phyloP scores from a whole-genome alignment of 352 stramenopile species.

The Phytophthora rubi region DNA sequence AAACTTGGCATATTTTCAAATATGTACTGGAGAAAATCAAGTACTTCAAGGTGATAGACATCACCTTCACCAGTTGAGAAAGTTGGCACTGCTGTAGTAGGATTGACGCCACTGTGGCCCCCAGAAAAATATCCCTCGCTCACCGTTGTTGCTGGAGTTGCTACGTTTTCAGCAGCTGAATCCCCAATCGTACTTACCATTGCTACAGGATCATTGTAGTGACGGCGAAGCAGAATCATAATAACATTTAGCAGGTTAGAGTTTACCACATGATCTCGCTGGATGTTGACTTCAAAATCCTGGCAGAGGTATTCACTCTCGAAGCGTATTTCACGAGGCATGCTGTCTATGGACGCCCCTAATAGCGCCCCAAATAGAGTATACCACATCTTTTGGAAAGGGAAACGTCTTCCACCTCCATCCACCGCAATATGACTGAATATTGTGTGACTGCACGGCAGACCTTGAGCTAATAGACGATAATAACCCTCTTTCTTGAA shows the following conservation, averaged over 20 bases:
- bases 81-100: background rate
- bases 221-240: constrained; percentile 55
- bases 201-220: constrained; percentile 58
- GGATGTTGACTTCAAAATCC: constrained; percentile 76
- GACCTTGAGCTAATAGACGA: constrained; percentile 60
- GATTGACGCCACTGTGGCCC: background rate
- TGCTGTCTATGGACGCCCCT: constrained; percentile 63
- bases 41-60: constrained; percentile 50
- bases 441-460: constrained; percentile 50
- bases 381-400: constrained; percentile 79
- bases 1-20: constrained; percentile 58
- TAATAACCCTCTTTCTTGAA: constrained; percentile 81
- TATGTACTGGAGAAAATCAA: constrained; percentile 65
- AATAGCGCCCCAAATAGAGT: constrained; percentile 69
- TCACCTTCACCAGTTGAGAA: constrained; percentile 11
- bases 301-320: constrained; percentile 70
- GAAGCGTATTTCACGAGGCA: constrained; percentile 66
- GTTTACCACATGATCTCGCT: constrained; percentile 60
- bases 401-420: constrained; percentile 35
- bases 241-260: constrained; percentile 59
- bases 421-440: constrained; percentile 27
- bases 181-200: constrained; percentile 30
- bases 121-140: background rate
- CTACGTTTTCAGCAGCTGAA: constrained; percentile 7
- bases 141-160: background rate